Evolutionary conservation across 2,329 filamentous ascomycete species (phyloP).

Genomic region (Xylariaceae sp.): DNA sequence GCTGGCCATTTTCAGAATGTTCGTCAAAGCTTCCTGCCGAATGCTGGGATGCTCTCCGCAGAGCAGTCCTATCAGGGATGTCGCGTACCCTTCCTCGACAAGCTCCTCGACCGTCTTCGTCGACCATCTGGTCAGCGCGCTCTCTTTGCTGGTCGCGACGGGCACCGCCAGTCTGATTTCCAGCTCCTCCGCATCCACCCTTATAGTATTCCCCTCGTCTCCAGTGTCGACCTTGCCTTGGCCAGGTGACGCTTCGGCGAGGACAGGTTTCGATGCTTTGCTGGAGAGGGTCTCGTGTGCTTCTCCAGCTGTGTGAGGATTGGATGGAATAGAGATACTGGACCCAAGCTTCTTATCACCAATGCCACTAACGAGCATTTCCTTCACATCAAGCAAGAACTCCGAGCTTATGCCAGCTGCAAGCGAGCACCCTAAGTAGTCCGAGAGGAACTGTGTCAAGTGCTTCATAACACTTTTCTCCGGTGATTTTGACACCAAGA

Average conservation of each 20-base stretch:
- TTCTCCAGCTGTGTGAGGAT: slow-evolving; percentile 2
- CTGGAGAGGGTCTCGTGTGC: background rate
- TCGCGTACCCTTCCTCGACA: slow-evolving; percentile 67
- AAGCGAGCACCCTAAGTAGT: slow-evolving; percentile 47
- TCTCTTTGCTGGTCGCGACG: slow-evolving; percentile 40
- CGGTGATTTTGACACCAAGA: slow-evolving; percentile 44
- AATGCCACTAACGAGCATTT: slow-evolving; percentile 31
- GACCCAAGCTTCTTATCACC: slow-evolving; percentile 29
- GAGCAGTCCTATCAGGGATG: slow-evolving; percentile 65
- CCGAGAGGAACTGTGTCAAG: slow-evolving; percentile 51
- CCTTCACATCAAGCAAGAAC: slow-evolving; percentile 36
- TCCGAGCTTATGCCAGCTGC: slow-evolving; percentile 41
- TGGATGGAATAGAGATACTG: slow-evolving; percentile 17
- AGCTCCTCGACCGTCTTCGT: slow-evolving; percentile 72
- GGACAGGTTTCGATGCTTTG: no score
- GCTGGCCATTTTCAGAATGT: slow-evolving; percentile 56
- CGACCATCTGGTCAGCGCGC: slow-evolving; percentile 56
- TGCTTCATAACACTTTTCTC: slow-evolving; percentile 34
- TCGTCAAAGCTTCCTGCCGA: slow-evolving; percentile 67
- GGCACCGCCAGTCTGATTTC: slow-evolving; percentile 44
- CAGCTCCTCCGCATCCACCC: slow-evolving; percentile 36
- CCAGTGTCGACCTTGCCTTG: slow-evolving; percentile 3
- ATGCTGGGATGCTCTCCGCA: slow-evolving; percentile 69
- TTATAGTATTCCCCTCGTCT: slow-evolving; percentile 1
- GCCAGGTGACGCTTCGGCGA: no score